Evolutionary conservation across 1,284 basidiomycete species (phyloP), one percentile per base, ranked within the genome.

Genomic region (Takashimella tepidaria): DNA sequence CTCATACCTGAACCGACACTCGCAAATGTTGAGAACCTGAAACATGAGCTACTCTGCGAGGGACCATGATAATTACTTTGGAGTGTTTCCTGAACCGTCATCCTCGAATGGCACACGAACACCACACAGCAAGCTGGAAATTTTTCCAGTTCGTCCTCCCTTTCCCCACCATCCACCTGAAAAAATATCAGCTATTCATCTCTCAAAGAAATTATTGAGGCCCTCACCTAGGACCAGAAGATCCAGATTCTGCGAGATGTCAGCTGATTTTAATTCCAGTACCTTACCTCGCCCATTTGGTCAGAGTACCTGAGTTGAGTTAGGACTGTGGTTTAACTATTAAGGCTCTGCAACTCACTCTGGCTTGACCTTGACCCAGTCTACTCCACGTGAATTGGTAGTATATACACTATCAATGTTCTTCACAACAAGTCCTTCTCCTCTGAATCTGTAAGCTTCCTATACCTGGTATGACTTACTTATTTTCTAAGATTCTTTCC

Each of bases 351-450:
- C 2, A 5, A 70, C 79, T 50, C 61, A 89, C 89, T 96, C 92
- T 5, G 92, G 92, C 70, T 96, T 97, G 37, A 93, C 87, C 75
- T 97, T 97, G 66, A 93, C 83, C 92, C 93, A 97, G 63, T 90
- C 87, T 65, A 84, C 82, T 62, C 87, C 89, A 50, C 92, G 81
- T 1, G 88, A 89, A 64, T 91, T 91, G 45, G 93, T 77, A 12
- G 83, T 79, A 72, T 98, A 98, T 55, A 84, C 81, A 0, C 86
- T 83, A 45, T 83, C 77, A 0, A 86, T 85, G 63, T 89, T 86
- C 74, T 97, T 98, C 56, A 97, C 81, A 4, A 97, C 87, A 11
- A 98, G 77, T 0, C 93, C 93, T 74, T 96, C 93, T 4, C 92
- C 92, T 54, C 88, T 84, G 21, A 10, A 19, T 3, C n/a, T 4